Base-by-base conservation (phyloP, 805 yeast genomes). In the Pichia nanzhaoensis region DNA sequence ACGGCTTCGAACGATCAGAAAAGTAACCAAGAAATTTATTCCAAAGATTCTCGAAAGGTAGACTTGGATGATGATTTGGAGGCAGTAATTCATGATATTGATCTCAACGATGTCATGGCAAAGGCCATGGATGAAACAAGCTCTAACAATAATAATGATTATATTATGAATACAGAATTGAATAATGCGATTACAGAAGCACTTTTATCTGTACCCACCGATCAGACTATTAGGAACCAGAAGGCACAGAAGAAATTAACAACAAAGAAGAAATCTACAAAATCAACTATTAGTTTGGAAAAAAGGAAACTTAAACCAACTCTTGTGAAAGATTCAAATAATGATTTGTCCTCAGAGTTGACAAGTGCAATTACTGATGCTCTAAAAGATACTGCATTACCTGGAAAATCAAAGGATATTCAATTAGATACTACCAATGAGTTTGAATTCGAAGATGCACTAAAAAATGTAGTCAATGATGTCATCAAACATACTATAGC, bases 391-490 rank as follows among this genome's bases (percentile, higher is more conserved):
- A 37, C 44, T 3, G 41, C 38, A n/a, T 21, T 43, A 1, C 22
- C 37, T 22, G 45, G 44, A 14, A 3, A n/a, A 3, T 12, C 17
- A 2, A 31, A 39, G 17, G 27, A 21, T 24, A 22, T 8, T 7
- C 17, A 9, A 1, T 14, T 13, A 6, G 13, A 16, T 7, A 10
- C 10, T 9, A 13, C 50, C 9, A 54, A 50, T 20, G 60, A 59
- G 19, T 68, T 68, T 46, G 73, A 68, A 3, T 66, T 75, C 41
- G 74, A 78, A 42, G 72, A 69, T 41, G 82, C 81, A 0, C 55
- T 78, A 32, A 79, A 76, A 3, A 76, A 74, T 48, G 73, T 77
- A 64, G 81, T 78, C 16, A 70, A 73, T 49, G 74, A 67, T 53
- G 83, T 75, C 18, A 78, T 76, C 22, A 72, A 73, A 27, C 45